These are phyloP conservation scores for Alternaria angustiovoidea DNA, from an alignment of 2,329 filamentous ascomycete species.

Conservation along the genomic window DNA sequence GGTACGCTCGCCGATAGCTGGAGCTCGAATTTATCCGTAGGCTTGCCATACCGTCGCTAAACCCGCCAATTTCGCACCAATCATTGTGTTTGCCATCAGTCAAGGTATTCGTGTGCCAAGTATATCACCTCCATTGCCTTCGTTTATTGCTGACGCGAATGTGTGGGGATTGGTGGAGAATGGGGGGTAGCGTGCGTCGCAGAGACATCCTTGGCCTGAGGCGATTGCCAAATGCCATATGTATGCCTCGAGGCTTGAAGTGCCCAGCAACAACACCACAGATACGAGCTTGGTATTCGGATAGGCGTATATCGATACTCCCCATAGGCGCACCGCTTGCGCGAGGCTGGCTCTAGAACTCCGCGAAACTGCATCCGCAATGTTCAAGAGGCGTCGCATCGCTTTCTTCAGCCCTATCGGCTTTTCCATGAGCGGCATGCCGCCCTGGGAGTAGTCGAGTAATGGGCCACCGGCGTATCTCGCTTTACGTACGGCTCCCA, in stretches of 20 bases:
- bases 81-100: slow-evolving; percentile 20
- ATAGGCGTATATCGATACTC: slow-evolving; percentile 4
- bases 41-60: slow-evolving; percentile 24
- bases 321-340: not conserved
- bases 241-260: slow-evolving; percentile 7
- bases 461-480: slow-evolving; percentile 8
- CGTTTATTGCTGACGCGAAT: slow-evolving; percentile 31
- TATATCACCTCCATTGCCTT: slow-evolving; percentile 13
- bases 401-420: slow-evolving; percentile 13
- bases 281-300: slow-evolving; percentile 6
- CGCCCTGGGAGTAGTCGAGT: slow-evolving; percentile 1
- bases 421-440: slow-evolving; percentile 6
- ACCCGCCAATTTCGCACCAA: slow-evolving; percentile 43
- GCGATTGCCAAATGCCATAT: slow-evolving; percentile 10
- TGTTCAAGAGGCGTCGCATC: slow-evolving; percentile 3
- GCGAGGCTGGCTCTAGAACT: slow-evolving; percentile 5
- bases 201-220: slow-evolving; percentile 10
- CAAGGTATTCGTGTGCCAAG: slow-evolving; percentile 30
- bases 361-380: slow-evolving; percentile 1
- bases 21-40: slow-evolving; percentile 43
- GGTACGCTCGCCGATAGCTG: slow-evolving; percentile 33
- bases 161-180: slow-evolving; percentile 45
- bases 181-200: slow-evolving; percentile 13
- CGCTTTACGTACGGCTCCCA: not conserved
- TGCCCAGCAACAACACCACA: slow-evolving; percentile 12